Percentiles rank a stretch among this genome's conserved stretches.
phyloP scores from a whole-genome alignment of 768 basidiomycete species.

The Tubosaeta brunneosetosa region DNA sequence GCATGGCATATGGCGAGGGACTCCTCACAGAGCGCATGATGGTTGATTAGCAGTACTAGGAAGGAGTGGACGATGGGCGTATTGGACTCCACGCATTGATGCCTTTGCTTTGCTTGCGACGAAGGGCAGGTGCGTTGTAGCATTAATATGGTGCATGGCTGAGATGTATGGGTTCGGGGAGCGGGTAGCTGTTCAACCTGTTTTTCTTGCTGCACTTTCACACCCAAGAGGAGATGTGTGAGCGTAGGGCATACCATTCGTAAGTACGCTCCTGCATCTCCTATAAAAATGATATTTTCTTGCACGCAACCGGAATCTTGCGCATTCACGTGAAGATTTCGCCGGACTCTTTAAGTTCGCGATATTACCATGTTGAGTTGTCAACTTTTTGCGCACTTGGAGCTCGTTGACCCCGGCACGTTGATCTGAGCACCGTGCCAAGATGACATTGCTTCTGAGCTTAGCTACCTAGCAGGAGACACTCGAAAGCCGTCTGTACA shows the following conservation, averaged over 20 bases:
- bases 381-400: constrained; percentile 11
- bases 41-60: constrained; percentile 49
- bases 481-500: background rate
- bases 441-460: background rate
- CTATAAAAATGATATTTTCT: constrained; percentile 38
- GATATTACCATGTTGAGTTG: constrained; percentile 22
- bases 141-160: constrained; percentile 37
- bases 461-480: background rate
- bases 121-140: constrained; percentile 61
- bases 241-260: constrained; percentile 32
- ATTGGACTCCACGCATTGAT: constrained; percentile 20
- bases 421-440: constrained; percentile 17
- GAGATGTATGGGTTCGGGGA: constrained; percentile 38
- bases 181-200: constrained; percentile 16
- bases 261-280: constrained; percentile 54
- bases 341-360: background rate
- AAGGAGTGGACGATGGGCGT: constrained; percentile 9
- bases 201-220: constrained; percentile 16
- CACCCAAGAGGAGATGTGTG: constrained; percentile 17
- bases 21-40: constrained; percentile 81
- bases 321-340: background rate
- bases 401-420: constrained; percentile 20
- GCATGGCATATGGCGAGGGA: constrained; percentile 88
- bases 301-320: constrained; percentile 13
- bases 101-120: constrained; percentile 24